Evolutionary conservation across 257 asterid species (phyloP).

Genomic region (Sherardia arvensis): DNA sequence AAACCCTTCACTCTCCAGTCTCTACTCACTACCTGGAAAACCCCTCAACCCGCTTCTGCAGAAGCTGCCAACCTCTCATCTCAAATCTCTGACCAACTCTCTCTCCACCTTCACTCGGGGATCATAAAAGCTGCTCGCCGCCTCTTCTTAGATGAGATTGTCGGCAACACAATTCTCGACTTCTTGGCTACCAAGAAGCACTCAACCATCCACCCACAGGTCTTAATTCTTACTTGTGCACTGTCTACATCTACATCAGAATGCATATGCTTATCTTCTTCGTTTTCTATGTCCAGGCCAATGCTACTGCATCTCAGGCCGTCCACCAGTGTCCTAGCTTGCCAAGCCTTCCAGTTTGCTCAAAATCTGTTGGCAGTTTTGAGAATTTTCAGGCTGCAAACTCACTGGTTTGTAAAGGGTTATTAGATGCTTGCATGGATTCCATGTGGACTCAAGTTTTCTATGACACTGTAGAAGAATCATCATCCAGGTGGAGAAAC

Average conservation of each 20-base stretch:
- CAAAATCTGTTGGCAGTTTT: conserved; percentile 64
- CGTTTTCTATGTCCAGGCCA: conserved; percentile 32
- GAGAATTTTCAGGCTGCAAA: conserved; percentile 61
- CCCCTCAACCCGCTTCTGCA: conserved; percentile 16
- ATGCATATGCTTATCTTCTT: not conserved
- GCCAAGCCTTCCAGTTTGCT: conserved; percentile 25
- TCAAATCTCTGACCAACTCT: conserved; percentile 60
- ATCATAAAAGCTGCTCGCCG: conserved; percentile 88
- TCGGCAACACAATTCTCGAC: conserved; percentile 56
- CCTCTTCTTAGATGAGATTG: conserved; percentile 75
- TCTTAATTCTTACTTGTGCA: conserved; percentile 32
- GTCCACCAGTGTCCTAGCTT: conserved; percentile 23
- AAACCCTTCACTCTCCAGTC: conserved; percentile 55
- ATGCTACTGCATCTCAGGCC: conserved; percentile 26
- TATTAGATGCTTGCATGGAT: conserved; percentile 58
- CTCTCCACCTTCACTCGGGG: conserved; percentile 63
- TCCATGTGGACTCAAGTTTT: conserved; percentile 74
- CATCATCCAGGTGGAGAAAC: conserved; percentile 72
- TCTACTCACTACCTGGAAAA: conserved; percentile 47
- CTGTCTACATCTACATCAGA: too few relatives aligned
- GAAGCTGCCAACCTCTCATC: conserved; percentile 39
- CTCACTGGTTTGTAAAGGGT: conserved; percentile 36
- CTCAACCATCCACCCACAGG: conserved; percentile 22
- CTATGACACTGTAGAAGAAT: conserved; percentile 56
- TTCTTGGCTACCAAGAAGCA: conserved; percentile 44